Percentiles rank a stretch among this genome's conserved stretches.
Conservation (phyloP, 2,329 filamentous ascomycete species). For the Cadophora sp. region DNA sequence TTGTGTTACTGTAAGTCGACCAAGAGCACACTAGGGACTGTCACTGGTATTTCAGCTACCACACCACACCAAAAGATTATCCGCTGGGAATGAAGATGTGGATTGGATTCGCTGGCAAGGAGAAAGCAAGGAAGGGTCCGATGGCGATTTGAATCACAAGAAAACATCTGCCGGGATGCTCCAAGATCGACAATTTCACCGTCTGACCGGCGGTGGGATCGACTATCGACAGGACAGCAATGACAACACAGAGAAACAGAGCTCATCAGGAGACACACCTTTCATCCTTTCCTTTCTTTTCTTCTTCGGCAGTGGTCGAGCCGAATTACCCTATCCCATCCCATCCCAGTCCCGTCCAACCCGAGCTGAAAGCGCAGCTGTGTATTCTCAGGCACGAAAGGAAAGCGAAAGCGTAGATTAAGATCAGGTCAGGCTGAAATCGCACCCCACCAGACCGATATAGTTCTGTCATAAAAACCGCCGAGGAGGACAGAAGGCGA, state of each 20-base stretch:
- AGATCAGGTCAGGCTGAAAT: background rate
- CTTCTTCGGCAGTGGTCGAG: background rate
- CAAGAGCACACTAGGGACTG: background rate
- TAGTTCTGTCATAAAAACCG: background rate
- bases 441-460: background rate
- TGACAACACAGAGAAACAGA: background rate
- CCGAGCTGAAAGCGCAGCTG: slow-evolving; percentile 18
- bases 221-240: background rate
- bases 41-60: slow-evolving; percentile 2
- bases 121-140: background rate
- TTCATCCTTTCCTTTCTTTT: background rate
- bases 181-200: background rate
- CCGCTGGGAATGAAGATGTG: background rate
- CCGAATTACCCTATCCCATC: slow-evolving; percentile 6
- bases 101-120: slow-evolving; percentile 6
- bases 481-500: background rate
- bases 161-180: background rate
- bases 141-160: background rate
- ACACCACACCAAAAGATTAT: background rate
- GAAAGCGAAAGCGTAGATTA: slow-evolving; percentile 2
- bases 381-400: slow-evolving; percentile 1
- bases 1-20: background rate
- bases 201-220: background rate
- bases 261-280: background rate
- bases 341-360: background rate